Percentiles rank a stretch among this genome's conserved stretches.
phyloP scores from a whole-genome alignment of 306 rosid species.

The Acacia crassicarpa region DNA sequence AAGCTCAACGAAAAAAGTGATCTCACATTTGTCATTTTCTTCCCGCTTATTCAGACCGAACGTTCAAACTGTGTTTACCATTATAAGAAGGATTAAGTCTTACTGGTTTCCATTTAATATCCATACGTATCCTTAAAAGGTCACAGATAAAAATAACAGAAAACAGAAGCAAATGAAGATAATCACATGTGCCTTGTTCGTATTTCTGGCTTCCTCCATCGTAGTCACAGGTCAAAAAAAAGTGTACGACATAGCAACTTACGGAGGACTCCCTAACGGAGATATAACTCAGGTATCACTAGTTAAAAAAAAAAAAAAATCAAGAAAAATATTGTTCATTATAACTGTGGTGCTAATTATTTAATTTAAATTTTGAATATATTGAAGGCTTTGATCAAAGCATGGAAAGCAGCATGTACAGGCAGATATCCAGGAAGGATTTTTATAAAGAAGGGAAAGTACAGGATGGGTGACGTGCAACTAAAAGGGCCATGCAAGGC shows the following conservation, averaged over 20 bases:
- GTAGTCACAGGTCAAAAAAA: not conserved
- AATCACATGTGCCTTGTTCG: not conserved
- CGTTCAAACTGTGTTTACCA: no score
- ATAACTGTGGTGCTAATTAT: not conserved
- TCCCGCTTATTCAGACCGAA: not conserved
- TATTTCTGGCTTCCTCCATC: not conserved
- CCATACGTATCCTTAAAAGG: not conserved
- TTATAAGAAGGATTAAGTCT: not conserved
- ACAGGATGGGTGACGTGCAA: not conserved
- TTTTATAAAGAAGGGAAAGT: constrained; percentile 22
- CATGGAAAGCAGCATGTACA: constrained; percentile 53
- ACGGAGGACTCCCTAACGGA: constrained; percentile 7
- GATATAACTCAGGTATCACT: not conserved
- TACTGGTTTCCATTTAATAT: not conserved
- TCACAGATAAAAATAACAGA: not conserved
- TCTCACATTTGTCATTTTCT: not conserved
- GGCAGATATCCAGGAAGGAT: not conserved
- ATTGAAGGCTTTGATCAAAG: constrained; percentile 27
- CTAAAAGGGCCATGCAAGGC: constrained; percentile 48
- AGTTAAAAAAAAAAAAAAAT: not conserved
- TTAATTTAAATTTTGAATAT: not conserved
- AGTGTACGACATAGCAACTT: constrained; percentile 9
- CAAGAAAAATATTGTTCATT: no score
- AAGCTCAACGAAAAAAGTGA: not conserved
- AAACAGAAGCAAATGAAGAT: not conserved